These are phyloP conservation scores for Escovopsis sp. DNA, from an alignment of 2,329 filamentous ascomycete genomes.

Conservation along the genomic window DNA sequence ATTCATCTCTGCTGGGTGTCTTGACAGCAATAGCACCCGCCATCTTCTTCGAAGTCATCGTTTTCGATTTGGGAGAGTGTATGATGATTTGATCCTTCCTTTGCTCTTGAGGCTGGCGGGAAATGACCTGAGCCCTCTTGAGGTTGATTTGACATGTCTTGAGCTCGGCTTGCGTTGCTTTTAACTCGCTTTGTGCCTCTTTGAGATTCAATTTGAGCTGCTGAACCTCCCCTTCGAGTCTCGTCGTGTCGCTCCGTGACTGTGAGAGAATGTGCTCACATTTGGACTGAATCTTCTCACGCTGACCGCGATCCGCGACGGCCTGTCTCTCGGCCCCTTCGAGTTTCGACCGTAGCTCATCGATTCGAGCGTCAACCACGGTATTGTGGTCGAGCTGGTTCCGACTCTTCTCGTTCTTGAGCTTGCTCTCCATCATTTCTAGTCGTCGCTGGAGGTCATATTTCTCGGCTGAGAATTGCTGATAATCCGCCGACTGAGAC, in stretches of 20 bases:
- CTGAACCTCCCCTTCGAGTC: conserved; percentile 56
- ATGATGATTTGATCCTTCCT: conserved; percentile 10
- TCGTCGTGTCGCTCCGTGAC: conserved; percentile 45
- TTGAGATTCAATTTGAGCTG: conserved; percentile 56
- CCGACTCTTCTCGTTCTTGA: conserved; percentile 56
- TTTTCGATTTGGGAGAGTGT: conserved; percentile 27
- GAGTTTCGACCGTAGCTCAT: conserved; percentile 25
- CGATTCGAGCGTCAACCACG: conserved; percentile 24
- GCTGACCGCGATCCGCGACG: conserved; percentile 28
- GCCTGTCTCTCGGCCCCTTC: conserved; percentile 24
- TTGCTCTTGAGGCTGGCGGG: conserved; percentile 8
- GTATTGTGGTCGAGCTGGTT: conserved; percentile 17
- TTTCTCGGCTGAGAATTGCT: conserved; percentile 63
- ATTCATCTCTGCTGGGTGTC: conserved; percentile 29
- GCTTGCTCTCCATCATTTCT: conserved; percentile 60
- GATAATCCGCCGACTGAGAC: conserved; percentile 42
- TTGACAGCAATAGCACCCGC: conserved; percentile 32
- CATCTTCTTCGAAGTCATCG: conserved; percentile 29
- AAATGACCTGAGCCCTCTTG: conserved; percentile 16
- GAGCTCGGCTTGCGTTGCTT: conserved; percentile 36
- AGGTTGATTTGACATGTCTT: conserved; percentile 27
- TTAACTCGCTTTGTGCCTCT: conserved; percentile 57
- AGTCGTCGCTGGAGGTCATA: conserved; percentile 66
- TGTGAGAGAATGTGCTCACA: conserved; percentile 42
- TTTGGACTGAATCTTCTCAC: conserved; percentile 29